Evolutionary conservation across 176 grass and related monocot genomes (phyloP), one percentile per base, ranked within the genome.

Genomic region (Stipa capillata): DNA sequence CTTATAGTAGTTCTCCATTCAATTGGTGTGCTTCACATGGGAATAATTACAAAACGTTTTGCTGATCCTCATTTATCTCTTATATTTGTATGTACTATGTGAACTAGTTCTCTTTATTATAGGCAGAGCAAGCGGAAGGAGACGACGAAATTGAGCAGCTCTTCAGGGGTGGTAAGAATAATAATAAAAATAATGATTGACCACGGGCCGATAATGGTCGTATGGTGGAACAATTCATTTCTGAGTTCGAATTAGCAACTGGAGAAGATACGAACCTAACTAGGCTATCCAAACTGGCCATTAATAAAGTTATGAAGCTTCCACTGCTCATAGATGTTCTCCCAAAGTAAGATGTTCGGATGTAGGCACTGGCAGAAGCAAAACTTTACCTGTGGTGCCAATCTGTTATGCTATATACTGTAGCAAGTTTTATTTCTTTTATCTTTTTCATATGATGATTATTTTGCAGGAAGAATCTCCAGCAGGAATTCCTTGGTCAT

Each of bases 401-500:
- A 15, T 80, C 21, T 0, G 15, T 37, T 43, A 40, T 48, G 69
- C 21, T 53, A 12, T 73, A 17, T 69, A 15, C 55, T 74, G 23
- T 55, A 61, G 27, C 25, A 37, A 45, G 21, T 12, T 27, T 9
- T 73, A 79, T 55, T 25, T 40, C 4, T 7, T 40, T 40, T 33
- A 62, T 51, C 70, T 79, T 43, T 35, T 73, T 28, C n/a, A 18
- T 21, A 42, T 45, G 39, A 47, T 77, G 45, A 84, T 25, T 56
- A 25, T 42, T 40, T 76, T 69, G 72, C 82, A 97, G 93, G 79
- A 97, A 97, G 55, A 93, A 90, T 50, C 90, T 97, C 65, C 93
- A 97, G 75, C 93, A 97, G 85, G 93, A 97, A 81, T 97, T 97
- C 59, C 86, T 97, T 79, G 90, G 93, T 85, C 93, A 97, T 86